Evolutionary conservation across 1,284 basidiomycete species (phyloP).

Genomic region (Butyriboletus regius): DNA sequence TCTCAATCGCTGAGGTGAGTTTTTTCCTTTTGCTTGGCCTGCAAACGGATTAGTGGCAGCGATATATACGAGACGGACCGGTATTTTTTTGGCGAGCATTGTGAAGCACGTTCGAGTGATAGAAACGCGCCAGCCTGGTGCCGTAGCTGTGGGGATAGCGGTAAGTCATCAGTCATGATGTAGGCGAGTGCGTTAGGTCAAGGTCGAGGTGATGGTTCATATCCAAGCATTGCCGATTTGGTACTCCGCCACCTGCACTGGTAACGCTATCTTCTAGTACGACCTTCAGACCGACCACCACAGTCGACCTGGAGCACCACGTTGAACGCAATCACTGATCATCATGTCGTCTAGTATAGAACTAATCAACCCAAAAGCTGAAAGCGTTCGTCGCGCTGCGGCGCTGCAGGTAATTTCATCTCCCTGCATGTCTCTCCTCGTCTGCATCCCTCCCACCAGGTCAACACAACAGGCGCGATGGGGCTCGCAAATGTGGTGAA

Average conservation of each 20-base stretch:
- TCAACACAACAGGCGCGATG: slow-evolving; percentile 89
- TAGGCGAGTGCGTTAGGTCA: slow-evolving; percentile 26
- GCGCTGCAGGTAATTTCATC: slow-evolving; percentile 74
- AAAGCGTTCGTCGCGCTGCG: slow-evolving; percentile 86
- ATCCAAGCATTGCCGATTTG: slow-evolving; percentile 28
- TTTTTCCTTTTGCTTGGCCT: slow-evolving; percentile 13
- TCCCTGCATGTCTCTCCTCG: slow-evolving; percentile 14
- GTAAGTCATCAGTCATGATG: slow-evolving; percentile 22
- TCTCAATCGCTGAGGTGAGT: slow-evolving; percentile 12
- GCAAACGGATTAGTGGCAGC: slow-evolving; percentile 8
- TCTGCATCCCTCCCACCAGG: slow-evolving; percentile 41
- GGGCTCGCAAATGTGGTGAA: slow-evolving; percentile 96
- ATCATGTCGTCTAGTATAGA: slow-evolving; percentile 77
- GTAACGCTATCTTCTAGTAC: background rate
- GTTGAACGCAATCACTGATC: slow-evolving; percentile 23
- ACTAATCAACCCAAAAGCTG: slow-evolving; percentile 91
- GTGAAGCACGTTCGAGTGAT: slow-evolving; percentile 26
- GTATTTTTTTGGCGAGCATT: slow-evolving; percentile 18
- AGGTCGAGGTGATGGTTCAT: slow-evolving; percentile 30
- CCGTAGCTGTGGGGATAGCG: slow-evolving; percentile 31
- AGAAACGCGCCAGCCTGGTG: slow-evolving; percentile 33
- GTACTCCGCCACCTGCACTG: slow-evolving; percentile 24
- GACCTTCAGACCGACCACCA: slow-evolving; percentile 14
- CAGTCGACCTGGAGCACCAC: slow-evolving; percentile 18
- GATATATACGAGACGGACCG: slow-evolving; percentile 30